These are phyloP conservation scores for Kazachstania bromeliacearum DNA, from an alignment of 805 yeast species.

Conservation along the genomic window DNA sequence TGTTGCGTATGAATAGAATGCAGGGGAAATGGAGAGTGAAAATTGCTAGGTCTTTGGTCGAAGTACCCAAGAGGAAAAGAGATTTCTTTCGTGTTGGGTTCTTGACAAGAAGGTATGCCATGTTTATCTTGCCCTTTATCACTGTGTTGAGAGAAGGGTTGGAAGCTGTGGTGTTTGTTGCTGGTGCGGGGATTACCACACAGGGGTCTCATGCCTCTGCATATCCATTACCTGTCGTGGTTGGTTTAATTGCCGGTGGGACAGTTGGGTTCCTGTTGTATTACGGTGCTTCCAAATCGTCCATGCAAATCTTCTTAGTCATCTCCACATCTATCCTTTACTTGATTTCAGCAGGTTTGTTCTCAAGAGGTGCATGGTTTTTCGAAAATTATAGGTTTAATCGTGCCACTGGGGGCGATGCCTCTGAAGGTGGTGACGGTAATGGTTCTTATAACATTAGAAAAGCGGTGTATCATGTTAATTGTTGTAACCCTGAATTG, in stretches of 20 bases:
- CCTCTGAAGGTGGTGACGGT: conserved; percentile 85
- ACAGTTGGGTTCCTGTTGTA: conserved; percentile 62
- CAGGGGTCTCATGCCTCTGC: conserved; percentile 49
- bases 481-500: conserved; percentile 90
- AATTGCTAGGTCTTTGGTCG: conserved; percentile 75
- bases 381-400: conserved; percentile 64
- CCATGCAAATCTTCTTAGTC: conserved; percentile 82
- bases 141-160: conserved; percentile 94
- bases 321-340: conserved; percentile 83
- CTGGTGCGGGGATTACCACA: conserved; percentile 78
- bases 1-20: conserved; percentile 93
- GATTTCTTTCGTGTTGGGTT: conserved; percentile 48
- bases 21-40: conserved; percentile 95
- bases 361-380: conserved; percentile 88
- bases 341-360: conserved; percentile 84
- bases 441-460: conserved; percentile 87
- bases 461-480: conserved; percentile 86
- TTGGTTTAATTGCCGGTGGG: conserved; percentile 76
- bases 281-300: conserved; percentile 71
- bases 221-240: conserved; percentile 87
- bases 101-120: conserved; percentile 63
- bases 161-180: conserved; percentile 92
- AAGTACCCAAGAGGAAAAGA: conserved; percentile 39
- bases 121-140: conserved; percentile 83
- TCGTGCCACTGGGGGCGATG: conserved; percentile 81